A percentile compares a stretch with the other conserved stretches of the same genome.
These are phyloP conservation scores for Beauveria caledonica DNA, from an alignment of 2,329 filamentous ascomycete species.

Conservation along the genomic window DNA sequence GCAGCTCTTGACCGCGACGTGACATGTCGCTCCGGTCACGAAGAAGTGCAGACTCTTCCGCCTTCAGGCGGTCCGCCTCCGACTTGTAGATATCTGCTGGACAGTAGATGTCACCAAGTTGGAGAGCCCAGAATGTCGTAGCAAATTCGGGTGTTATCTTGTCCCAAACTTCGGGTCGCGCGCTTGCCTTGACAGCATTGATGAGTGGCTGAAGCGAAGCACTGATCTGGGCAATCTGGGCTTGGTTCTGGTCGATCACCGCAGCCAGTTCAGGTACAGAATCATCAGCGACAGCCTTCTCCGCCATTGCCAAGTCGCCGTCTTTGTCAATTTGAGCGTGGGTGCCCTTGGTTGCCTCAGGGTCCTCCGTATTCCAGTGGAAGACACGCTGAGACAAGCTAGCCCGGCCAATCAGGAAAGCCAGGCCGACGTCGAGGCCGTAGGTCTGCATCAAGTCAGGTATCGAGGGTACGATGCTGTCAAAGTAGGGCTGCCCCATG, in stretches of 20 bases:
- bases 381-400: constrained; percentile 62
- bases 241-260: constrained; percentile 22
- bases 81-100: constrained; percentile 70
- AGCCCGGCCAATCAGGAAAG: constrained; percentile 74
- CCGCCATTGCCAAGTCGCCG: constrained; percentile 48
- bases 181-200: constrained; percentile 52
- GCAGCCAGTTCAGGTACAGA: constrained; percentile 20
- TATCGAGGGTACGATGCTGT: constrained; percentile 67
- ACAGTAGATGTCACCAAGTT: constrained; percentile 71
- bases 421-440: constrained; percentile 69
- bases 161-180: constrained; percentile 57
- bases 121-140: constrained; percentile 85
- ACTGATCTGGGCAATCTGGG: constrained; percentile 19
- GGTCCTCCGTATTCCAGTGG: constrained; percentile 31
- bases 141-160: constrained; percentile 75
- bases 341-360: constrained; percentile 22
- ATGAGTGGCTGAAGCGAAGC: constrained; percentile 60
- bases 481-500: constrained; percentile 67
- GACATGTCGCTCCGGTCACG: constrained; percentile 68
- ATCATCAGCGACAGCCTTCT: constrained; percentile 22
- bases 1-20: constrained; percentile 57
- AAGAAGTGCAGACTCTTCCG: constrained; percentile 57
- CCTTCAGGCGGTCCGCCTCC: constrained; percentile 62
- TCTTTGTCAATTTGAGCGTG: constrained; percentile 38
- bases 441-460: constrained; percentile 67